Percentiles rank a stretch among this genome's conserved stretches.
These are phyloP conservation scores for Hanseniaspora pseudoguilliermondii DNA, from an alignment of 805 yeast genomes.

Conservation along the genomic window DNA sequence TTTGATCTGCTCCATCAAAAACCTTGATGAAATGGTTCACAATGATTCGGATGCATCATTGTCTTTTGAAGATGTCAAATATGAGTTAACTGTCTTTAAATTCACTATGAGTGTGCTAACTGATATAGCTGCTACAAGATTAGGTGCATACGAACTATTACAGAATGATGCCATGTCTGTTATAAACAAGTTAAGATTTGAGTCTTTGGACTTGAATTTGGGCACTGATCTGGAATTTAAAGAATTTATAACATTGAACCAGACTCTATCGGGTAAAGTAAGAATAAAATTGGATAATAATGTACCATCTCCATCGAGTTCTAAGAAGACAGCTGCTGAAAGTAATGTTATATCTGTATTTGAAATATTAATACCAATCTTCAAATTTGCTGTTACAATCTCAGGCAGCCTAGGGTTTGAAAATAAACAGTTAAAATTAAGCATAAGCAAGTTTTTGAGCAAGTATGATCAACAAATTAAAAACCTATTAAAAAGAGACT, in stretches of 20 bases:
- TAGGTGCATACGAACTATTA: conserved; percentile 64
- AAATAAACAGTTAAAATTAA: conserved; percentile 8
- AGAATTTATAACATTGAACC: conserved; percentile 18
- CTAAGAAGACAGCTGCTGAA: neutral
- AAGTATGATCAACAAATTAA: conserved; percentile 10
- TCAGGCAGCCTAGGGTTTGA: conserved; percentile 1
- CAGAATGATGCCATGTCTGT: conserved; percentile 61
- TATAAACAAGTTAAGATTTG: conserved; percentile 42
- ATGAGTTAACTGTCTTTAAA: conserved; percentile 68
- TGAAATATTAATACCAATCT: conserved; percentile 8
- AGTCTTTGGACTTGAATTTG: conserved; percentile 64
- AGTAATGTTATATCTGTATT: neutral
- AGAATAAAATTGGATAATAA: conserved; percentile 7
- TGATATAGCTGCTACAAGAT: conserved; percentile 60
- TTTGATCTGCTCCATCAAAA: conserved; percentile 52
- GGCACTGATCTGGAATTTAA: conserved; percentile 46
- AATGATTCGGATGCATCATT: conserved; percentile 20
- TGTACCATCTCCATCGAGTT: neutral
- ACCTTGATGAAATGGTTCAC: conserved; percentile 46
- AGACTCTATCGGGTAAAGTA: conserved; percentile 2
- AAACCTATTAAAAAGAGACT: conserved; percentile 12
- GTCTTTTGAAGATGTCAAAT: conserved; percentile 43
- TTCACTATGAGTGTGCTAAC: conserved; percentile 56
- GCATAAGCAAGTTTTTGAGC: conserved; percentile 1
- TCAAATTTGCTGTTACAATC: conserved; percentile 1